Conservation (phyloP, 768 basidiomycete species). For the Serpula lacrymans region DNA sequence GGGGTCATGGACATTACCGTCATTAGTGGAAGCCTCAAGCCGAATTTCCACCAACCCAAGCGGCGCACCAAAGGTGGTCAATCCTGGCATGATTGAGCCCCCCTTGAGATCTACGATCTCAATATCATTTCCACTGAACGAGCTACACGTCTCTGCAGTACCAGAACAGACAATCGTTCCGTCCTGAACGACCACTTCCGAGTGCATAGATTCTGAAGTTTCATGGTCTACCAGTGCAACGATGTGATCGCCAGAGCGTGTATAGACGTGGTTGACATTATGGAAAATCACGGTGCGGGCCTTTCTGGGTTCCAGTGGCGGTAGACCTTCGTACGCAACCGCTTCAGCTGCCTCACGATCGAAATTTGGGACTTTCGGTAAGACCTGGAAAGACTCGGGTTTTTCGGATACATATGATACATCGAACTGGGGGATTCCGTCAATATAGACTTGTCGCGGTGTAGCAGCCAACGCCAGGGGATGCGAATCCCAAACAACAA, state of each 20-base stretch:
- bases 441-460: slow-evolving; percentile 76
- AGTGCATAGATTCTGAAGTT: slow-evolving; percentile 11
- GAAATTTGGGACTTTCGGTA: slow-evolving; percentile 65
- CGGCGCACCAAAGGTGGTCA: slow-evolving; percentile 68
- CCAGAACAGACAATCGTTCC: slow-evolving; percentile 54
- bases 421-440: slow-evolving; percentile 73
- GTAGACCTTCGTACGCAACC: slow-evolving; percentile 67
- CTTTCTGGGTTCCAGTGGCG: slow-evolving; percentile 54
- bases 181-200: slow-evolving; percentile 38
- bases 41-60: slow-evolving; percentile 71
- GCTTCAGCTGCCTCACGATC: slow-evolving; percentile 62
- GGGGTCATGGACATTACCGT: slow-evolving; percentile 62
- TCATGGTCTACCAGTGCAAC: slow-evolving; percentile 23
- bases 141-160: slow-evolving; percentile 18
- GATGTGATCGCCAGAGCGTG: slow-evolving; percentile 23
- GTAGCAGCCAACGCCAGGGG: slow-evolving; percentile 74
- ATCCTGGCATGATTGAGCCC: slow-evolving; percentile 65
- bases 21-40: slow-evolving; percentile 64
- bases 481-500: slow-evolving; percentile 78
- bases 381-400: slow-evolving; percentile 37
- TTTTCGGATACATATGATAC: slow-evolving; percentile 37
- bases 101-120: slow-evolving; percentile 62
- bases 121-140: slow-evolving; percentile 15
- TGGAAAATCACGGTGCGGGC: slow-evolving; percentile 43
- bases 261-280: slow-evolving; percentile 56